Base-by-base conservation (phyloP, 306 rosid species). In the Oemleria cerasiformis region DNA sequence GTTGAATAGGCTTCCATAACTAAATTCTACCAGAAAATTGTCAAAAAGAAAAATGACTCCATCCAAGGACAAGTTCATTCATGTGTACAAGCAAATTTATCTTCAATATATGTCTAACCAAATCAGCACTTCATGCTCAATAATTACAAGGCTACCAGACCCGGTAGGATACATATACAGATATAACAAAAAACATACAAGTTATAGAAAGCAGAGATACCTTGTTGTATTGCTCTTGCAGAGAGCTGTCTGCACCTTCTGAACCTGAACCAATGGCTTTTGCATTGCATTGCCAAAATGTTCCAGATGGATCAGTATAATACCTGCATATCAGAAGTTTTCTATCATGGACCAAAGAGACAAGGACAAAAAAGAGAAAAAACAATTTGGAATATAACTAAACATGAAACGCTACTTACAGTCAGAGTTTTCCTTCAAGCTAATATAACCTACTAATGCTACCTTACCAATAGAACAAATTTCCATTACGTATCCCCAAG, bases 231-330 rank as follows among this genome's bases (percentile, higher is more conserved):
- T 94, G 99, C 83, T 94, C 99, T 80, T 94, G 99, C 77, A 94
- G 91, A 78, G 99, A 91, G 77, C 96, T 94, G 73, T 94, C 99
- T 20, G 99, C 99, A 38, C 97, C 99, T 85, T 94, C 99, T 4
- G 97, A 94, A 55, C 99, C 99, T 20, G 99, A 94, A 25, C 99
- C 99, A 67, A 94, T 94, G 71, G 99, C 99, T 79, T 94, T 94
- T 65, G 90, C 99, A 79, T 86, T 87, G 95, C 99, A 94, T 88
- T 94, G 99, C 99, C 99, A 94, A 77, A 94, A 94, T 19, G 99
- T 94, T 77, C 99, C 99, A 70, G 98, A 94, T 49, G 98, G 98
- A 85, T 94, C 98, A 21, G 98, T 94, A 65, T 91, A 82, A 81
- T 91, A 94, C 66, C 98, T 94, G 83, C 83, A 83, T 61, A 72